Evolutionary conservation across 179 eudicot species (phyloP).

Genomic region (Silene noctiflora): DNA sequence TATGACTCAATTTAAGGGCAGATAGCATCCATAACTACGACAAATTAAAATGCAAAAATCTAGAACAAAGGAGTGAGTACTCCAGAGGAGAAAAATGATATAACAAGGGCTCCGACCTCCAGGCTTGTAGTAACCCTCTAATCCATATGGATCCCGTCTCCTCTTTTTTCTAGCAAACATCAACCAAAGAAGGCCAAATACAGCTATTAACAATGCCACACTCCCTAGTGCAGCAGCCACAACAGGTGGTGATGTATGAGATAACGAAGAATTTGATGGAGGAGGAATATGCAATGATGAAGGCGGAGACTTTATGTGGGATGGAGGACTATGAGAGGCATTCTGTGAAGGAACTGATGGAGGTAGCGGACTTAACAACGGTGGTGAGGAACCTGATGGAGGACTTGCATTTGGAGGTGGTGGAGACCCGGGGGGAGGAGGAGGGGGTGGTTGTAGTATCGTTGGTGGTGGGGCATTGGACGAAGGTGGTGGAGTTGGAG

Average conservation of each 20-base stretch:
- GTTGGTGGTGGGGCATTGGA: constrained; percentile 8
- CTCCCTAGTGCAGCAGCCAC: constrained; percentile 36
- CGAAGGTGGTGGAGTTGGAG: constrained; percentile 26
- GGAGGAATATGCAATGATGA: constrained; percentile 15
- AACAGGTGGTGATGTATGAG: constrained; percentile 16
- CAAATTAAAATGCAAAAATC: neutral
- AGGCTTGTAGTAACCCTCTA: constrained; percentile 30
- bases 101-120: constrained; percentile 23
- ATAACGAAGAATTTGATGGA: constrained; percentile 21
- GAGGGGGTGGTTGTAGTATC: constrained; percentile 17
- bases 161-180: constrained; percentile 29
- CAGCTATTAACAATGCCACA: constrained; percentile 28
- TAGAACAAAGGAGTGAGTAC: neutral
- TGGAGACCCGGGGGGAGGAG: constrained; percentile 8
- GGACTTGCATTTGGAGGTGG: constrained; percentile 14
- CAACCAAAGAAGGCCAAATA: constrained; percentile 29
- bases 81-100: neutral
- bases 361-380: constrained; percentile 8
- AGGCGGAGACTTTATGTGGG: constrained; percentile 24
- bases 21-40: neutral
- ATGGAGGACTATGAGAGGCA: constrained; percentile 15
- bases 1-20: neutral
- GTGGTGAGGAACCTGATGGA: constrained; percentile 9
- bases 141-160: constrained; percentile 27
- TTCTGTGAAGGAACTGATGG: constrained; percentile 18